A percentile compares a stretch with the other conserved stretches of the same genome.
Conservation (phyloP, 1,284 basidiomycete genomes). For the Ceratobasidium sp. region DNA sequence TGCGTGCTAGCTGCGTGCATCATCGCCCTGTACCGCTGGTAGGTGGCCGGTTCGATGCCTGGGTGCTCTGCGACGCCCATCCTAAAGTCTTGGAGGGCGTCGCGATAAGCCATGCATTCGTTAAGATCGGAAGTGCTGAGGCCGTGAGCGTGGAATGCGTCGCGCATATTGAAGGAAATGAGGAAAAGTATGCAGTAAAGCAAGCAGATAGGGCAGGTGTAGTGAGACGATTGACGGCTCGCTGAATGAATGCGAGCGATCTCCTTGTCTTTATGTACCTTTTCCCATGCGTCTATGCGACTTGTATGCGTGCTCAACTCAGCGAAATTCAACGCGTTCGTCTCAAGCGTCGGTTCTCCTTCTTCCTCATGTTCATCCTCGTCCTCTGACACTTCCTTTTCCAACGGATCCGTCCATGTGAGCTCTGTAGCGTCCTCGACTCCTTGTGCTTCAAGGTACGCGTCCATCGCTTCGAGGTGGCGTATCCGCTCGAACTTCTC, state of each 20-base stretch:
- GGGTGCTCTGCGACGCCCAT: background rate
- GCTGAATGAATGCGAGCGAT: too few relatives aligned
- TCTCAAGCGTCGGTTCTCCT: background rate
- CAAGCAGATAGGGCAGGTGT: background rate
- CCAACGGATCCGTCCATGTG: background rate
- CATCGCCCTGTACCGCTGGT: background rate
- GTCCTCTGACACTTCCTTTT: background rate
- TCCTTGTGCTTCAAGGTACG: slow-evolving; percentile 49
- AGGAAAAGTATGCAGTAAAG: background rate
- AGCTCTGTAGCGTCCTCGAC: background rate
- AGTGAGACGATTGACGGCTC: background rate
- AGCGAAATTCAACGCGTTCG: background rate
- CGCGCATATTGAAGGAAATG: background rate
- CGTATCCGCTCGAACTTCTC: slow-evolving; percentile 44
- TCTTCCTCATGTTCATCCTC: background rate
- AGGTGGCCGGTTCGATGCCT: background rate
- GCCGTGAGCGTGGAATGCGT: background rate
- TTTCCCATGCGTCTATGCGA: too few relatives aligned
- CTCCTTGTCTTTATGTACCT: too few relatives aligned
- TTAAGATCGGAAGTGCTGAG: background rate
- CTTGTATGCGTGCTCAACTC: background rate
- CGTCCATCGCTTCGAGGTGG: slow-evolving; percentile 48
- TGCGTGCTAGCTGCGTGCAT: background rate
- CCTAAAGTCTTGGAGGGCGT: background rate
- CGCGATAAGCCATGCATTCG: background rate